Conservation (phyloP, 202 grass and related monocot genomes). For the Cymbopogon flexuosus region DNA sequence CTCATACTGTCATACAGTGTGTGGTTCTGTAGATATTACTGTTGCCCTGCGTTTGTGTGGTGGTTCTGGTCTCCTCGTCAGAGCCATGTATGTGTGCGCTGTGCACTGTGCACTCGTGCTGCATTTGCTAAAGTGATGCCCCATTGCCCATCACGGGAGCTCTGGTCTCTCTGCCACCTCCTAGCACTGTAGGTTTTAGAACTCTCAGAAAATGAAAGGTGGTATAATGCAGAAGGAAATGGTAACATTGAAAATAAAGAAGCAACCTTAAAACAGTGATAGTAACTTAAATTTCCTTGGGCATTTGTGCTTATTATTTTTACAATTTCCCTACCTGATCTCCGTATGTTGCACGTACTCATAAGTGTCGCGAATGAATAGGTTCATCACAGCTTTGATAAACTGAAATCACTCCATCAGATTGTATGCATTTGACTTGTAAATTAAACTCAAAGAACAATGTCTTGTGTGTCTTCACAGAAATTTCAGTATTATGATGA, state of each 20-base stretch:
- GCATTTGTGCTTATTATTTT: not conserved
- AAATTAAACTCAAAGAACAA: not conserved
- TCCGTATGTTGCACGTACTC: not conserved
- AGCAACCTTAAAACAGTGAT: not conserved
- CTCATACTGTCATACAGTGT: not conserved
- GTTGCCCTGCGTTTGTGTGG: conserved; percentile 10
- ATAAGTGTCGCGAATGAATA: not conserved
- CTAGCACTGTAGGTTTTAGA: conserved; percentile 34
- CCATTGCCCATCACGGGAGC: conserved; percentile 30
- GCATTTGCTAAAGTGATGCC: conserved; percentile 15
- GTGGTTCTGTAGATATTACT: conserved; percentile 10
- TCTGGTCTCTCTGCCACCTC: conserved; percentile 38
- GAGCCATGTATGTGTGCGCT: conserved; percentile 22
- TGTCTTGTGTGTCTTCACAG: not conserved
- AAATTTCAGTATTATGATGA: not conserved
- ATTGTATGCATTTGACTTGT: not conserved
- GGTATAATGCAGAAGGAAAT: conserved; percentile 15
- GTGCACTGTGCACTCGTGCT: conserved; percentile 9
- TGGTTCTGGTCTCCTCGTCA: conserved; percentile 27
- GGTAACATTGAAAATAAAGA: not conserved
- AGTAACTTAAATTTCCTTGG: too few species aligned
- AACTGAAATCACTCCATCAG: not conserved
- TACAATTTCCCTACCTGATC: not conserved
- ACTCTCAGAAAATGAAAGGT: not conserved
- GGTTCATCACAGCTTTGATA: not conserved